Conservation (phyloP, 1,139 yeast species). For the Saccharomycopsis phalli region DNA sequence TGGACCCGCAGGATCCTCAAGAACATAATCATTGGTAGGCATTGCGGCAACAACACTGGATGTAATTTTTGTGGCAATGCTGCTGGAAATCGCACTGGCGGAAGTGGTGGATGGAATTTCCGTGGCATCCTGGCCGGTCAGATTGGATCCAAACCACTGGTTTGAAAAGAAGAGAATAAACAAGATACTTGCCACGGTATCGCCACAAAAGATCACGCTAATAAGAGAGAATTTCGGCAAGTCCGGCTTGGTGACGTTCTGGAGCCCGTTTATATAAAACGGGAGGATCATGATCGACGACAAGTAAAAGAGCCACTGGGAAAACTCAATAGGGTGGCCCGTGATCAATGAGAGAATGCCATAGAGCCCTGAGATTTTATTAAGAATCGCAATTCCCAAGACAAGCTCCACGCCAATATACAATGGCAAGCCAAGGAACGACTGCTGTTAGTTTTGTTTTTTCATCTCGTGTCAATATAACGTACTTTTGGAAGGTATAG, state of each 20-base stretch:
- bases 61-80: slow-evolving; percentile 18
- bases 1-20: slow-evolving; percentile 20
- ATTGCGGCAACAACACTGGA: slow-evolving; percentile 11
- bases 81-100: slow-evolving; percentile 8
- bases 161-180: slow-evolving; percentile 68
- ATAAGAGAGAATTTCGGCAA: slow-evolving; percentile 50
- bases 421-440: slow-evolving; percentile 61
- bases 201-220: slow-evolving; percentile 54
- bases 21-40: slow-evolving; percentile 16
- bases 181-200: slow-evolving; percentile 55
- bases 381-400: slow-evolving; percentile 69
- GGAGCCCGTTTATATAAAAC: slow-evolving; percentile 56
- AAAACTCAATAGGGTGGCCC: slow-evolving; percentile 74
- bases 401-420: slow-evolving; percentile 82
- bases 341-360: slow-evolving; percentile 83
- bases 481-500: slow-evolving; percentile 15
- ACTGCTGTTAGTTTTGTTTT: slow-evolving; percentile 16
- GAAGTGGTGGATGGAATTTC: slow-evolving; percentile 13
- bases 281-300: slow-evolving; percentile 57
- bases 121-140: slow-evolving; percentile 1
- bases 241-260: slow-evolving; percentile 38
- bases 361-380: slow-evolving; percentile 83
- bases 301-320: slow-evolving; percentile 78
- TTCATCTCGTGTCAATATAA: neutral
- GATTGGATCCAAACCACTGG: slow-evolving; percentile 59